A percentile compares a stretch with the other conserved stretches of the same genome.
Evolutionary conservation across 225 moss, liverwort and hornwort genomes (phyloP).

Genomic region (Thuidium tamariscinum): DNA sequence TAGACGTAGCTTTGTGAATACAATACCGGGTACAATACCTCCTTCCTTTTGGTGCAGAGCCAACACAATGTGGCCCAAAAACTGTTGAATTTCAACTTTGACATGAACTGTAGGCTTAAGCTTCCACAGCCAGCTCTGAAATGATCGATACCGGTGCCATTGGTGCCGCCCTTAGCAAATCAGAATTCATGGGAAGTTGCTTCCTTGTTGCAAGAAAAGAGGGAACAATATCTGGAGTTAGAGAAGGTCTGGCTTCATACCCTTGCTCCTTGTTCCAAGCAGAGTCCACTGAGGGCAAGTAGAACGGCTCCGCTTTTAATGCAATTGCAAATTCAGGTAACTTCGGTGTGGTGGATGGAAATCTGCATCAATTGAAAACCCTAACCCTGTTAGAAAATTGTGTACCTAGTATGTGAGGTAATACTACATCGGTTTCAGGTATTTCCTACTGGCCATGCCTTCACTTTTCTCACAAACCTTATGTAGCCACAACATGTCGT

Average conservation of each 20-base stretch:
- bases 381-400: neutral
- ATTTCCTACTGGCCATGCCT: neutral
- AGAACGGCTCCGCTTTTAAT: neutral
- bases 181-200: neutral
- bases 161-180: constrained; percentile 9
- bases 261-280: constrained; percentile 23
- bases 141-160: constrained; percentile 7
- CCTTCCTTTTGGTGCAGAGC: neutral
- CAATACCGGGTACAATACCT: neutral
- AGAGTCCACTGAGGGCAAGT: constrained; percentile 21
- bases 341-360: constrained; percentile 9
- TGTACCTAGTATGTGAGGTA: neutral
- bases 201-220: neutral
- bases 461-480: neutral
- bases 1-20: neutral
- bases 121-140: constrained; percentile 1
- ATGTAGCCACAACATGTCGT: neutral
- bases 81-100: neutral
- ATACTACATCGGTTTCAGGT: neutral
- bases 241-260: constrained; percentile 7
- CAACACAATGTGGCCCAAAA: neutral
- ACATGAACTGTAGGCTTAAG: neutral
- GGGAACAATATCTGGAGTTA: neutral
- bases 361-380: neutral
- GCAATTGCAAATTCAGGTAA: constrained; percentile 36